Conservation (phyloP, 495 filamentous ascomycete species). For the Aspergillus campestris region DNA sequence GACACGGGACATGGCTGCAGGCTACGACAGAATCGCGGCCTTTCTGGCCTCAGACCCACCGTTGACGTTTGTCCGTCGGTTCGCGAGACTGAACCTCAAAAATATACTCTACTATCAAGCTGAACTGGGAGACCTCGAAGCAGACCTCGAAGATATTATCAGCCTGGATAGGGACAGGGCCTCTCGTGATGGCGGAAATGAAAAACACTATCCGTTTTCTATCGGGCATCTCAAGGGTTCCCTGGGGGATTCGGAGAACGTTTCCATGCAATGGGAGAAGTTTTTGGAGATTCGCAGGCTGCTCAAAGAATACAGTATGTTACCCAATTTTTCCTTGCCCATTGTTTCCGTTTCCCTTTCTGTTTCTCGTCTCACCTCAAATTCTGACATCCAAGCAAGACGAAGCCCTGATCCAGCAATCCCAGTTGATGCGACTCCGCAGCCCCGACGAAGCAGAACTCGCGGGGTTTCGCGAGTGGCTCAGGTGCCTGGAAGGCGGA, state of each 20-base stretch:
- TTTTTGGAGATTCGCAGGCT: slow-evolving; percentile 15
- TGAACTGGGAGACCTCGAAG: slow-evolving; percentile 19
- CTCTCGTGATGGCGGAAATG: neutral
- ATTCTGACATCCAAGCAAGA: neutral
- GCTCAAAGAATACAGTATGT: slow-evolving; percentile 12
- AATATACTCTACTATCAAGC: slow-evolving; percentile 30
- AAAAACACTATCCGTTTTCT: neutral
- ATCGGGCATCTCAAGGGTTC: slow-evolving; percentile 5
- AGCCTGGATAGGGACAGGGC: slow-evolving; percentile 6
- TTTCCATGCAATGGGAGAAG: slow-evolving; percentile 15
- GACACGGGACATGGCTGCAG: neutral
- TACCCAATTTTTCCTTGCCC: neutral
- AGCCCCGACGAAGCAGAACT: neutral
- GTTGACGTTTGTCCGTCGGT: slow-evolving; percentile 21
- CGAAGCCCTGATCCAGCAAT: neutral
- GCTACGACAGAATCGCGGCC: slow-evolving; percentile 7
- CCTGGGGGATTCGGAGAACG: neutral
- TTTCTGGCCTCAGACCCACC: slow-evolving; percentile 9
- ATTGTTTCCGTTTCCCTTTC: too few relatives aligned
- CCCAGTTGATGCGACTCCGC: neutral
- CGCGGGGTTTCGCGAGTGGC: neutral
- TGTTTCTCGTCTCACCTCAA: too few relatives aligned
- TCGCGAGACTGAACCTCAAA: slow-evolving; percentile 20
- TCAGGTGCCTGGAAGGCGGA: neutral
- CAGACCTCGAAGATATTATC: slow-evolving; percentile 13